These are phyloP conservation scores for Rosa lucieae DNA, from an alignment of 306 rosid species.

Conservation along the genomic window DNA sequence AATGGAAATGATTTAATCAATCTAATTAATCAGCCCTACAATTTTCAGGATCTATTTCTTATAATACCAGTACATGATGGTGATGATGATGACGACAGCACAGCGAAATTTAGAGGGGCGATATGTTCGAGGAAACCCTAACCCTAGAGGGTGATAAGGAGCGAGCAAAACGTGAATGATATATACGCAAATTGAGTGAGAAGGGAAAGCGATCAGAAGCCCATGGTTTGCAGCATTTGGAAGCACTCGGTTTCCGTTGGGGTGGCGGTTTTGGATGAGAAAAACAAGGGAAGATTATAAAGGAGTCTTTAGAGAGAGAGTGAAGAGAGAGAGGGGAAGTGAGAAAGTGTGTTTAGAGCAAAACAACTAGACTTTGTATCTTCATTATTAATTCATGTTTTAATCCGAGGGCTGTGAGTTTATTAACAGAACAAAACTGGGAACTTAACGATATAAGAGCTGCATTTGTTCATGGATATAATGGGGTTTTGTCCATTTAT, in stretches of 20 bases:
- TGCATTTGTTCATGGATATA: not conserved
- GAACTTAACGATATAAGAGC: not conserved
- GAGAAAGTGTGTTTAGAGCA: not conserved
- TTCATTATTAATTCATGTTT: not conserved
- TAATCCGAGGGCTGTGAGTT: not conserved
- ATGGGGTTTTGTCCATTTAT: no score
- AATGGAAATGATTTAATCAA: not conserved
- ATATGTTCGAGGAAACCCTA: slow-evolving; percentile 7
- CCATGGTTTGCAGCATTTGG: not conserved
- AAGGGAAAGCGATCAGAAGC: not conserved
- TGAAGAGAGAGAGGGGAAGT: not conserved
- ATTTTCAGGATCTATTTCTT: slow-evolving; percentile 7
- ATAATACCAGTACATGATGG: not conserved
- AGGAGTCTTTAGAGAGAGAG: not conserved
- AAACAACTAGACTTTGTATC: not conserved
- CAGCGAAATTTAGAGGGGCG: not conserved
- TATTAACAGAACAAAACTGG: not conserved
- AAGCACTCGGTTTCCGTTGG: not conserved
- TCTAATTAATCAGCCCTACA: not conserved
- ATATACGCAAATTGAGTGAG: not conserved
- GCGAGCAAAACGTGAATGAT: not conserved
- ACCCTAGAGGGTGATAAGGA: not conserved
- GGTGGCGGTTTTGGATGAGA: slow-evolving; percentile 1
- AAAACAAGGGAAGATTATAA: not conserved
- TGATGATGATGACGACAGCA: not conserved